These are phyloP conservation scores for Hypsizygus marmoreus DNA, from an alignment of 768 basidiomycete genomes.

Conservation along the genomic window DNA sequence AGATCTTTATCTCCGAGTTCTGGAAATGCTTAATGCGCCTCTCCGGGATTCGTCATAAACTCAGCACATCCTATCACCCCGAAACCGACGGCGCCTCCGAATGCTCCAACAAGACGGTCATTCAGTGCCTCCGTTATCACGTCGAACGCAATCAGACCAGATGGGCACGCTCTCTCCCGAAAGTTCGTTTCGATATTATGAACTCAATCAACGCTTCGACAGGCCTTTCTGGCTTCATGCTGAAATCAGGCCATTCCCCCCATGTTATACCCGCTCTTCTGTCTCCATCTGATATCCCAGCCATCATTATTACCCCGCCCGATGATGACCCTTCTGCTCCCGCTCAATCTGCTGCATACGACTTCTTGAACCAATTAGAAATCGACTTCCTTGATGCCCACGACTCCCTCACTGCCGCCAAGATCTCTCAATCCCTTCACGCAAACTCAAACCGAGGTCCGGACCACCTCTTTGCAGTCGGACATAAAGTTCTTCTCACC, in stretches of 20 bases:
- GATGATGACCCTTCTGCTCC: not conserved
- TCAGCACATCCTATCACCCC: constrained; percentile 31
- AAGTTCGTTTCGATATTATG: constrained; percentile 35
- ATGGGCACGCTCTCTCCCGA: constrained; percentile 26
- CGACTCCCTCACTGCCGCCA: not conserved
- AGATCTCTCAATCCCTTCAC: not conserved
- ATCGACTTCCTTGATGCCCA: not conserved
- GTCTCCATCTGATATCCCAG: not conserved
- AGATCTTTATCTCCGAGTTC: constrained; percentile 26
- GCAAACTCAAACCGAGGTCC: not conserved
- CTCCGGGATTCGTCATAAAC: not conserved
- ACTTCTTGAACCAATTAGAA: not conserved
- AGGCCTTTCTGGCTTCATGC: no score
- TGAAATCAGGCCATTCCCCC: constrained; percentile 18
- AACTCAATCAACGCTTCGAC: no score
- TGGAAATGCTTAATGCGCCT: not conserved
- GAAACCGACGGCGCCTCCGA: constrained; percentile 31
- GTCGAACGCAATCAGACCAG: constrained; percentile 24
- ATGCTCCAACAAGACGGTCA: constrained; percentile 26
- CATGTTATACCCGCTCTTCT: constrained; percentile 21
- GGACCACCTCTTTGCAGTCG: no score
- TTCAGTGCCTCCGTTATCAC: constrained; percentile 20
- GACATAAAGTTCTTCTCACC: not conserved
- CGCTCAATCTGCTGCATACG: not conserved
- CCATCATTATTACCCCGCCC: not conserved